A percentile compares a stretch with the other conserved stretches of the same genome.
phyloP scores from a whole-genome alignment of 2,329 filamentous ascomycete genomes.

The Zymoseptoria crescenta region DNA sequence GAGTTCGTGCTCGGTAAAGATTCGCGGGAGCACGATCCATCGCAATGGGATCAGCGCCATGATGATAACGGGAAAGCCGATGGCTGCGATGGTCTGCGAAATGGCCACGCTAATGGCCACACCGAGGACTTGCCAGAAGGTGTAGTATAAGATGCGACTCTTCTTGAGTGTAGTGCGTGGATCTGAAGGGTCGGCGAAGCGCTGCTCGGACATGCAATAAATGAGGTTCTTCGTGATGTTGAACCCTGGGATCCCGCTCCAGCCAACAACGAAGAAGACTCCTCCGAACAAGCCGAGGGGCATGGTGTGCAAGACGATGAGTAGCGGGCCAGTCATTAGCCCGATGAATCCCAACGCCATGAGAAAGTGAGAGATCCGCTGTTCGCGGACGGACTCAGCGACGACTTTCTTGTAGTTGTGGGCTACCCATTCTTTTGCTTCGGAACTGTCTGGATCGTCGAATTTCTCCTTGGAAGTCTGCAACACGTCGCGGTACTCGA shows the following conservation, averaged over 20 bases:
- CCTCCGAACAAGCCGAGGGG: conserved; percentile 48
- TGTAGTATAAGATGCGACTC: conserved; percentile 43
- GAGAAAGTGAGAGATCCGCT: conserved; percentile 49
- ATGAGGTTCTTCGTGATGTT: conserved; percentile 46
- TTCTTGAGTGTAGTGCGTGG: conserved; percentile 39
- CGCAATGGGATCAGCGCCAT: conserved; percentile 49
- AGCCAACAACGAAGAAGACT: conserved; percentile 52
- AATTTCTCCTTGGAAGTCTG: conserved; percentile 39
- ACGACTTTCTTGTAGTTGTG: conserved; percentile 39
- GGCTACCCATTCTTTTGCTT: conserved; percentile 26
- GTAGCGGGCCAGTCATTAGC: conserved; percentile 50
- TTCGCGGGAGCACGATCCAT: conserved; percentile 43
- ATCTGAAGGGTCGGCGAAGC: conserved; percentile 43
- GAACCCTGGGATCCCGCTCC: conserved; percentile 45
- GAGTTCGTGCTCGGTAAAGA: conserved; percentile 44
- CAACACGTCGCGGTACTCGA: conserved; percentile 33
- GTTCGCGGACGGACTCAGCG: conserved; percentile 46
- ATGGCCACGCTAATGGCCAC: conserved; percentile 50
- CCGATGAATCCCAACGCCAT: conserved; percentile 49
- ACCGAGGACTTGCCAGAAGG: conserved; percentile 44
- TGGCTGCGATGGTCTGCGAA: conserved; percentile 52
- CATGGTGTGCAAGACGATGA: conserved; percentile 47
- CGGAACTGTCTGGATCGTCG: conserved; percentile 33
- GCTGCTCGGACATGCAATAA: conserved; percentile 41
- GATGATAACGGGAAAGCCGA: conserved; percentile 53